These are phyloP conservation scores for Aspergillus indologenus DNA, from an alignment of 495 filamentous ascomycete species.

Conservation along the genomic window DNA sequence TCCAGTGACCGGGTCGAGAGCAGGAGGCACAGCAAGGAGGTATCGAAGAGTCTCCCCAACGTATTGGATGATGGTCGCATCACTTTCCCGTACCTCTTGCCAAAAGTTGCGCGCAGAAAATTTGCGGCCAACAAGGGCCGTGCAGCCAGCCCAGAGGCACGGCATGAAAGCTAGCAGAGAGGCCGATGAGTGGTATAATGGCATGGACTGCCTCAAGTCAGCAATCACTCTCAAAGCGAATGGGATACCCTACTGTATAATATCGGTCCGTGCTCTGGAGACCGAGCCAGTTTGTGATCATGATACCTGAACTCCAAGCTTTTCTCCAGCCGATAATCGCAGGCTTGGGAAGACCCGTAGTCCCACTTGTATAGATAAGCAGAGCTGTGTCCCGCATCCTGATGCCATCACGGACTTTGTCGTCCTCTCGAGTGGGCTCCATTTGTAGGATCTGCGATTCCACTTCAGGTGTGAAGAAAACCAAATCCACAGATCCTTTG, in stretches of 20 bases:
- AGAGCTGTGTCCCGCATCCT: slow-evolving; percentile 59
- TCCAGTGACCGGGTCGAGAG: slow-evolving; percentile 59
- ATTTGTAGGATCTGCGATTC: slow-evolving; percentile 57
- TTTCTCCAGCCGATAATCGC: slow-evolving; percentile 84
- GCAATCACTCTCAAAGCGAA: neutral
- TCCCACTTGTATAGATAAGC: slow-evolving; percentile 85
- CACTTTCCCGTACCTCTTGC: slow-evolving; percentile 66
- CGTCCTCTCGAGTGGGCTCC: slow-evolving; percentile 59
- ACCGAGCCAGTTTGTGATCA: slow-evolving; percentile 55
- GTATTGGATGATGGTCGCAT: slow-evolving; percentile 87
- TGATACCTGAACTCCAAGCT: slow-evolving; percentile 47
- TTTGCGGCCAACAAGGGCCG: slow-evolving; percentile 70
- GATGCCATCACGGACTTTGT: slow-evolving; percentile 54
- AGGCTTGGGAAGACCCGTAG: slow-evolving; percentile 87
- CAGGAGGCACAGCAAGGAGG: slow-evolving; percentile 68
- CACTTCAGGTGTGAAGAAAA: slow-evolving; percentile 60
- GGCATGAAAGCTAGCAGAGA: slow-evolving; percentile 64
- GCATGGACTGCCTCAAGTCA: slow-evolving; percentile 65
- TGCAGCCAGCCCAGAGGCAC: slow-evolving; percentile 56
- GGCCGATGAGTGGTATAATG: slow-evolving; percentile 88
- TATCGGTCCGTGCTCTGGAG: slow-evolving; percentile 62
- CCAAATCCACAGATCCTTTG: slow-evolving; percentile 55
- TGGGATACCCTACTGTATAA: slow-evolving; percentile 61
- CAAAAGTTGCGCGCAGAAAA: slow-evolving; percentile 85
- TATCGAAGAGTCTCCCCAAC: slow-evolving; percentile 95